phyloP scores from a whole-genome alignment of 768 basidiomycete species.

The Tulasnella sp. region DNA sequence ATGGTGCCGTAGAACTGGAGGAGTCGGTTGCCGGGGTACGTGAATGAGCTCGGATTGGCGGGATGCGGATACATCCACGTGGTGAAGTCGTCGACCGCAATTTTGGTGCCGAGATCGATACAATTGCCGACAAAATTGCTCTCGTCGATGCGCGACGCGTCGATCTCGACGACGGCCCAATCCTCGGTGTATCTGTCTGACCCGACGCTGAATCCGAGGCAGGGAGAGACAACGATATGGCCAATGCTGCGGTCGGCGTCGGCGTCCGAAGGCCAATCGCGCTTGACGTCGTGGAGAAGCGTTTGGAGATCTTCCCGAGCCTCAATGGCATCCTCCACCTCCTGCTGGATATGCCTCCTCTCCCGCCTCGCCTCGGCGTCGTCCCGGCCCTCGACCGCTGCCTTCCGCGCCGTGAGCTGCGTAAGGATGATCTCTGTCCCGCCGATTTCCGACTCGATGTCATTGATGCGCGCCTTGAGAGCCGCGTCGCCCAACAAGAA shows the following conservation, averaged over 20 bases:
- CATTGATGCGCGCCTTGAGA: constrained; percentile 24
- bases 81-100: not conserved
- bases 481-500: constrained; percentile 24
- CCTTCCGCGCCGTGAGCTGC: constrained; percentile 20
- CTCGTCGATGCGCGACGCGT: constrained; percentile 20
- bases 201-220: constrained; percentile 23
- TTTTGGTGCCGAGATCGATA: constrained; percentile 19
- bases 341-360: constrained; percentile 18
- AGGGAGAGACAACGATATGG: constrained; percentile 30
- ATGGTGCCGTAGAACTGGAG: constrained; percentile 22
- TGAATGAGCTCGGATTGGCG: constrained; percentile 20
- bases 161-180: constrained; percentile 23
- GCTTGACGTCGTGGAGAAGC: constrained; percentile 27
- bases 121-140: constrained; percentile 21
- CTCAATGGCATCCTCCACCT: constrained; percentile 20
- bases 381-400: constrained; percentile 16
- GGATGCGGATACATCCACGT: not conserved
- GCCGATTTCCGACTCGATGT: constrained; percentile 26
- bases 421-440: constrained; percentile 17
- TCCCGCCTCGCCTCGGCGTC: constrained; percentile 18
- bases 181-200: constrained; percentile 11
- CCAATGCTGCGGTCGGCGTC: constrained; percentile 30
- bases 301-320: constrained; percentile 27
- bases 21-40: constrained; percentile 23
- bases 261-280: constrained; percentile 27